Conservation (phyloP, 805 yeast genomes). For the Tetrapisispora pingtungensis region DNA sequence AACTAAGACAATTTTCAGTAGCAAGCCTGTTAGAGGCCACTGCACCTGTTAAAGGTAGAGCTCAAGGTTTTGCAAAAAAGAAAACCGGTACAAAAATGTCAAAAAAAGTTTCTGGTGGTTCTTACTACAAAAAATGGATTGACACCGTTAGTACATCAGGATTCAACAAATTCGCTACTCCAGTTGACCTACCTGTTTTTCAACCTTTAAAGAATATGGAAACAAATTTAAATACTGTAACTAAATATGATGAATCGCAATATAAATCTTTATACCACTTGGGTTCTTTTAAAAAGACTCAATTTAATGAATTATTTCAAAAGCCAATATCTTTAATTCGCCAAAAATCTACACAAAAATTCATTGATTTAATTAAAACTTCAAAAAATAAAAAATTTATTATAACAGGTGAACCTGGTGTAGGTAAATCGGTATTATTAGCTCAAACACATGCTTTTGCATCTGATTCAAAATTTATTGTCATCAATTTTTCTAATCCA, state of each 20-base stretch:
- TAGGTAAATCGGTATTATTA: slow-evolving; percentile 67
- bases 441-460: slow-evolving; percentile 40
- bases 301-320: slow-evolving; percentile 55
- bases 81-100: slow-evolving; percentile 11
- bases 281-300: slow-evolving; percentile 60
- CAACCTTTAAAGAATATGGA: slow-evolving; percentile 8
- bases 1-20: slow-evolving; percentile 1
- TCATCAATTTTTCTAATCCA: slow-evolving; percentile 58
- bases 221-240: slow-evolving; percentile 23
- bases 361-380: slow-evolving; percentile 32
- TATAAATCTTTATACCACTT: slow-evolving; percentile 38
- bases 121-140: slow-evolving; percentile 28
- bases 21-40: slow-evolving; percentile 2
- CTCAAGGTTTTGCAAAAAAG: slow-evolving; percentile 24
- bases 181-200: slow-evolving; percentile 16
- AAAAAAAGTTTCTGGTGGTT: slow-evolving; percentile 22
- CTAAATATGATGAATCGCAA: slow-evolving; percentile 34
- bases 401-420: slow-evolving; percentile 62
- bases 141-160: slow-evolving; percentile 27
- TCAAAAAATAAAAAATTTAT: slow-evolving; percentile 41
- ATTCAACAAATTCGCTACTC: slow-evolving; percentile 21
- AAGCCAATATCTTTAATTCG: slow-evolving; percentile 53
- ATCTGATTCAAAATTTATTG: slow-evolving; percentile 41
- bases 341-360: slow-evolving; percentile 34
- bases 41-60: slow-evolving; percentile 20